Evolutionary conservation across 2,329 filamentous ascomycete genomes (phyloP), one percentile per base, ranked within the genome.

Genomic region (Aspergillus eucalypticola): DNA sequence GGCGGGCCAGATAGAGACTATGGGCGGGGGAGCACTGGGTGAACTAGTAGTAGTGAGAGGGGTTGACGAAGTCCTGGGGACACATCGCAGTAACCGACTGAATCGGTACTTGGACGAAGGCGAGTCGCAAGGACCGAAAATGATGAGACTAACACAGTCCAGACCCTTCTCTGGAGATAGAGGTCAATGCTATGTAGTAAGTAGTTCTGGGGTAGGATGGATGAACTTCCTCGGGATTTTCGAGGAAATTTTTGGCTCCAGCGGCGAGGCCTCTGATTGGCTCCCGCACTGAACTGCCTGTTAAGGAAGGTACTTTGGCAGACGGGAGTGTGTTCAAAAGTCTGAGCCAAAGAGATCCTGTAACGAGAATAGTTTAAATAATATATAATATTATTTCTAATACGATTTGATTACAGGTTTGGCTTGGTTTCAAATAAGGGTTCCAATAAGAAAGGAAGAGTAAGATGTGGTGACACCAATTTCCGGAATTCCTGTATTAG

Each of bases 11-110:
- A 54, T 55, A 29, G 32, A 54, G 52, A 8, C 6, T 25, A 27
- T 54, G 39, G 32, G 53, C 53, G 53, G 53, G 52, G 42, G 17
- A 35, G 29, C 53, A 55, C 53, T 55, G 10, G 27, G 27, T 53
- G 35, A 35, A 35, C 29, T 46, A 19, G 19, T 46, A 35, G 10
- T 23, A 10, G 10, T 35, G 19, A 21, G 39, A 55, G 53, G 53
- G 53, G 41, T 21, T 44, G 27, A 55, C 29, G 27, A 17, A 35
- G n/a, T 41, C 52, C 39, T 44, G 53, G 8, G 21, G 27, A 42
- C 11, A 38, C 53, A 55, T 55, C 29, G 25, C 53, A 44, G n/a
- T 21, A 17, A 29, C 17, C 38, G 42, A 19, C 21, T 19, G 8
- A 5, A 42, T 21, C 25, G 39, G 25, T 10, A 13, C 21, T 27